phyloP scores from a whole-genome alignment of 2,329 filamentous ascomycete genomes.

The Chalaropsis thielavioides region DNA sequence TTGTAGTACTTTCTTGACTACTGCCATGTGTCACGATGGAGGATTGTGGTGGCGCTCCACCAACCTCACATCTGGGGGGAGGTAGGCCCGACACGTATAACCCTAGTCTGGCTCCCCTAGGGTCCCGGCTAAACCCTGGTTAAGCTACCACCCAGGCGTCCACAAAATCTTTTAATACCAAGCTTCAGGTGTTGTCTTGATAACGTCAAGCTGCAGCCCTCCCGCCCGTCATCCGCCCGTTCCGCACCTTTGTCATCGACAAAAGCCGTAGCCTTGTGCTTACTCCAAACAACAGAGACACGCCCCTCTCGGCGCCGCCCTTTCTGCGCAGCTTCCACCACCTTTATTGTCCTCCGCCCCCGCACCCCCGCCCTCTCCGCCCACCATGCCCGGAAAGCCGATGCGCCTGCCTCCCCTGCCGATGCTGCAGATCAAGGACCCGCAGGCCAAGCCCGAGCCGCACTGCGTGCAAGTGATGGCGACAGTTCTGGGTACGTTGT shows the following conservation, averaged over 20 bases:
- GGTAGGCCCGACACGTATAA: neutral
- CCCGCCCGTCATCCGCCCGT: neutral
- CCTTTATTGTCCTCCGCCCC: neutral
- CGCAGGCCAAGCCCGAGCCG: slow-evolving; percentile 35
- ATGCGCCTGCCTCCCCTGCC: slow-evolving; percentile 45
- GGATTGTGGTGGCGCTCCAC: no score
- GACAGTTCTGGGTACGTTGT: slow-evolving; percentile 36
- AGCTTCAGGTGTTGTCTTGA: neutral
- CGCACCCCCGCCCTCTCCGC: neutral
- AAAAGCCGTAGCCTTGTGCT: no score
- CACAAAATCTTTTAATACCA: neutral
- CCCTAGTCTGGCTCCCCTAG: neutral
- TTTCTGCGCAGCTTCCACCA: neutral
- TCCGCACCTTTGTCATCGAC: no score
- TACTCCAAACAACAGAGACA: no score
- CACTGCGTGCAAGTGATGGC: slow-evolving; percentile 44
- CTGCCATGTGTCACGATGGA: no score
- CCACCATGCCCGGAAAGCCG: slow-evolving; percentile 35
- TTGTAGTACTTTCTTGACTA: no score
- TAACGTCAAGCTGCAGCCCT: neutral
- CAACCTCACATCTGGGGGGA: no score
- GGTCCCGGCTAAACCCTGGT: neutral
- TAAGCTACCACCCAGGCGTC: neutral
- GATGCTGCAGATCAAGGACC: slow-evolving; percentile 38
- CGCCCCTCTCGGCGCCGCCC: no score